Base-by-base conservation (phyloP, 352 stramenopile genomes). In the Phytophthora hibernalis region DNA sequence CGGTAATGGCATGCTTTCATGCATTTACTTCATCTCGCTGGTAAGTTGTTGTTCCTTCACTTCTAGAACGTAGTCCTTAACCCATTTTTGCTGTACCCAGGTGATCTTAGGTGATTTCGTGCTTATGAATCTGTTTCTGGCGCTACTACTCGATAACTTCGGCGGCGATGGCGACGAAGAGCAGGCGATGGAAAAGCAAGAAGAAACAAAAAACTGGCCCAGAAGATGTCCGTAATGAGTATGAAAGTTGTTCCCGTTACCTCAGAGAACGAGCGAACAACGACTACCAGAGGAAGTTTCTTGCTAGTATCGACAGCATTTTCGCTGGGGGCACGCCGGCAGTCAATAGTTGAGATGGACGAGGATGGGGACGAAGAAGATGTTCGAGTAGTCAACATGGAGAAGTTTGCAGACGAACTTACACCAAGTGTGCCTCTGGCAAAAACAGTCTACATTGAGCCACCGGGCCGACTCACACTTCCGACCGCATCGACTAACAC, bases 81-180 rank as follows among this genome's bases (percentile, higher is more conserved):
- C 42, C 22, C 16, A 7, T 22, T 48, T 30, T 26, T 56, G 12
- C 15, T 38, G 8, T 15, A 30, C 6, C 1, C 22, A 90, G 83
- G 77, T 98, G 20, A 80, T 98, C 4, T 70, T 98, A 22, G 95
- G 93, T 18, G 79, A 90, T 31, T 98, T 97, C 57, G 86, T 98
- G 21, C 67, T 98, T 5, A 95, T 99, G 76, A 98, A 98, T 67
- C 62, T 99, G 44, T 98, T 99, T 68, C 69, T 98, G 30, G 96
- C 95, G 3, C 82, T 99, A 35, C 50, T 99, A 8, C 78, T 99
- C 10, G 83, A 95, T 55, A 95, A 96, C 51, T 98, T 98, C 50
- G 90, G 83, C 50, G 90, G 83, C 45, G 69, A 72, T 5, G 79
- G 93, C 1, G 84, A 92, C n/a, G 79, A 80, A 35, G 76, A 91